Evolutionary conservation across 176 grass and related monocot genomes (phyloP), one percentile per base, ranked within the genome.

Genomic region (Hordeum marinum): DNA sequence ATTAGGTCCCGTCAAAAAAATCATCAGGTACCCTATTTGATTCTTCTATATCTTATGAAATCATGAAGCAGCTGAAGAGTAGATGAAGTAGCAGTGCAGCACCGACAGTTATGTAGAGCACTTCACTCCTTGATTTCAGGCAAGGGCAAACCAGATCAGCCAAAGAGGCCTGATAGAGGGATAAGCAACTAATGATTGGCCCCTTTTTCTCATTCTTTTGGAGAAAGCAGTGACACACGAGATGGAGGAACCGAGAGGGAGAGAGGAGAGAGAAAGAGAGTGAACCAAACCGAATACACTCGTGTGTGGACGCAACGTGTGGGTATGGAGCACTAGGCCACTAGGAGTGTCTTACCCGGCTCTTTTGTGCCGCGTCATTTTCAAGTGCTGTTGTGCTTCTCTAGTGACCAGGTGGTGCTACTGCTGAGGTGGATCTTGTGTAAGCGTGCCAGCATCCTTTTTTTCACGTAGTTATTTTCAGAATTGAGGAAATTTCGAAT

Each of bases 371-470:
- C 8, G 80, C 48, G 80, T 90, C 84, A 11, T 75, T 87, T 68
- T 87, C 84, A 60, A 46, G 8, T 42, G 52, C 37, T 42, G 80
- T 7, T 67, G 60, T n/a, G 36, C 27, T 70, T 68, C 76, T 59
- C 87, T 21, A 75, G 27, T 15, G 25, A 26, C 15, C 45, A 75
- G 72, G 64, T 27, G 73, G 41, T 57, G 21, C 3, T 68, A 58
- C 34, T 43, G 59, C 65, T 80, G 84, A 90, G 75, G 85, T 84
- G 75, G 80, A 52, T 61, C 67, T 87, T 63, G 60, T 68, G 84
- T 87, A 87, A 90, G 89, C 89, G 80, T 90, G 89, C 18, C 89
- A 68, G 87, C 89, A 90, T 79, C 80, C 14, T 63, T n/a, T 7
- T 3, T 11, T 5, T 17, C 1, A 7, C 14, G 18, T 65, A 63